phyloP scores from a whole-genome alignment of 768 basidiomycete genomes.

The Hypholoma fasciculare region DNA sequence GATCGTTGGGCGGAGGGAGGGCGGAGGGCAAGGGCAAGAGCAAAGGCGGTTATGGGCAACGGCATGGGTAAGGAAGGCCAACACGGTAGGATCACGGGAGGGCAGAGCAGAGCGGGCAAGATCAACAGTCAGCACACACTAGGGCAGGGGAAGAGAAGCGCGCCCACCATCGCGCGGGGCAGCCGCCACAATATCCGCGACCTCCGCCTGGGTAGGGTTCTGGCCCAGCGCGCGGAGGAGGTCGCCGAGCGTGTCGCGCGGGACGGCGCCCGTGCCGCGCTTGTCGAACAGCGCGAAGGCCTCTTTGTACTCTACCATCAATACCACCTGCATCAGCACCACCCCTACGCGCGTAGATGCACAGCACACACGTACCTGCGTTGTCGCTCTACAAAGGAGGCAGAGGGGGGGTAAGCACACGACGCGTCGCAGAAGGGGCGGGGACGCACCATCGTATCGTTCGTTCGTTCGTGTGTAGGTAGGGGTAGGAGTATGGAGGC shows the following conservation, averaged over 20 bases:
- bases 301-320: slow-evolving; percentile 83
- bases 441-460: slow-evolving; percentile 28
- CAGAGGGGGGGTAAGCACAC: neutral
- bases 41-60: too few relatives aligned
- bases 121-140: too few relatives aligned
- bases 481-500: too few relatives aligned
- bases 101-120: too few relatives aligned
- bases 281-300: slow-evolving; percentile 99
- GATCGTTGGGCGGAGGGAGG: too few relatives aligned
- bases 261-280: slow-evolving; percentile 88
- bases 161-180: slow-evolving; percentile 75
- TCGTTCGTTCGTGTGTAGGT: too few relatives aligned
- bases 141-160: too few relatives aligned
- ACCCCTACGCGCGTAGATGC: too few relatives aligned
- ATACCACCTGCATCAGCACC: too few relatives aligned
- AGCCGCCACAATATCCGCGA: slow-evolving; percentile 71
- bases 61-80: too few relatives aligned
- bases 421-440: neutral
- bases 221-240: slow-evolving; percentile 92
- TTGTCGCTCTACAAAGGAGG: slow-evolving; percentile 33
- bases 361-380: slow-evolving; percentile 28
- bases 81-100: too few relatives aligned
- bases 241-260: slow-evolving; percentile 87
- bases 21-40: too few relatives aligned
- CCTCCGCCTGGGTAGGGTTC: slow-evolving; percentile 99